These are phyloP conservation scores for Sherardia arvensis DNA, from an alignment of 257 asterid species.

Conservation along the genomic window DNA sequence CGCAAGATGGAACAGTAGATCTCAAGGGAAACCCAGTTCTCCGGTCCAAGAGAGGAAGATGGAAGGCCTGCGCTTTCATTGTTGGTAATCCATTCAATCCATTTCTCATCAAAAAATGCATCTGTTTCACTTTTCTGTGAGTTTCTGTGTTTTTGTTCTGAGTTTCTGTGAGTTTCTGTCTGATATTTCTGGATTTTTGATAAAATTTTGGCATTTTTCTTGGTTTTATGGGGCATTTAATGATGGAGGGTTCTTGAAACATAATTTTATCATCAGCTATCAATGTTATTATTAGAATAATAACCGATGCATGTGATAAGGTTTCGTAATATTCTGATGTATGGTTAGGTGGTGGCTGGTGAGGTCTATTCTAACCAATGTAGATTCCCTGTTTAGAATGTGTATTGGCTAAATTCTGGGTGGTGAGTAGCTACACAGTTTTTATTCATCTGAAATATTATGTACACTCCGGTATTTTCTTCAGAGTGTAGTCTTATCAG, in stretches of 20 bases:
- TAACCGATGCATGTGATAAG: background rate
- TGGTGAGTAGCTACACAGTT: no score
- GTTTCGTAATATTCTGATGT: background rate
- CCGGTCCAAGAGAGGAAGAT: conserved; percentile 70
- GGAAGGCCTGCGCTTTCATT: conserved; percentile 78
- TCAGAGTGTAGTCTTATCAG: no score
- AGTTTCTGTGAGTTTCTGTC: background rate
- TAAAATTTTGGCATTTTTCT: no score
- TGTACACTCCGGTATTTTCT: no score
- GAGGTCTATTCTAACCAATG: background rate
- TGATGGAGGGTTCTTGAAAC: background rate
- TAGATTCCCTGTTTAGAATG: background rate
- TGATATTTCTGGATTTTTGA: no score
- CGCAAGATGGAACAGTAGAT: conserved; percentile 40
- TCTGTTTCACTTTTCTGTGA: background rate
- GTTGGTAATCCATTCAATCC: conserved; percentile 43
- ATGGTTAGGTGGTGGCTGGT: no score
- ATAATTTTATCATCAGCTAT: background rate
- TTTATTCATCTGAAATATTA: no score
- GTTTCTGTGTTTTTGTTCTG: background rate
- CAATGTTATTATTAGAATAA: background rate
- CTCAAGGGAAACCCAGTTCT: conserved; percentile 70
- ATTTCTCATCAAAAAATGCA: background rate
- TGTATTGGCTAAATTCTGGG: no score
- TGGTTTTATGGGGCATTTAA: no score